Base-by-base conservation (phyloP, 164 flowering plant species). In the Umbilicus rupestris region DNA sequence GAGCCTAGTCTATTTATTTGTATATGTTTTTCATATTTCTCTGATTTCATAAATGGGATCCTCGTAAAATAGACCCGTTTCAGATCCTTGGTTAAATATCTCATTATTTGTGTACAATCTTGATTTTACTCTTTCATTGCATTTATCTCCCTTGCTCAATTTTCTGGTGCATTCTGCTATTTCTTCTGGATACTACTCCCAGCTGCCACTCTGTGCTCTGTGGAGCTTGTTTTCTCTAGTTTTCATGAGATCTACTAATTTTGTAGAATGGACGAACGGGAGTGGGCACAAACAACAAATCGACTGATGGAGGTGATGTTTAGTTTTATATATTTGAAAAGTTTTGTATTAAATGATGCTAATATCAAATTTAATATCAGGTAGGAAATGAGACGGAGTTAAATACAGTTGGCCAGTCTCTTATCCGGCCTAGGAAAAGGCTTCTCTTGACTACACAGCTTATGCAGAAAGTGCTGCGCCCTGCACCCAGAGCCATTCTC, bases 401-500 rank as follows among this genome's bases (percentile, higher is more conserved):
- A 67, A 31, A 65, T 70, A 89, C 80, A 66, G 88, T 79, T 70
- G 68, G 67, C 31, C 72, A 11, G 12, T 76, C 76, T 68, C 16
- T 73, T 62, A 44, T 71, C 73, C 78, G 81, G 68, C 76, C 89
- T 50, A 80, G 81, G 68, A 84, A 83, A 78, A 85, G 98, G 77
- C 86, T 92, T 71, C 66, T 79, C 22, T 77, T 79, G 72, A 83
- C 92, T 8, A 85, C 96, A 59, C 87, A 87, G 72, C 82, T 88
- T 46, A 80, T 85, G 85, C 96, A 92, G 72, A 93, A 83, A 57
- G 65, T 92, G 39, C 71, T 92, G 70, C 67, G 72, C 8, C 83
- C 98, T 72, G 64, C 85, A 37, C 82, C 88, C 2, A 67, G 83
- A 69, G 71, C 80, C 57, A 66, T 87, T 66, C 77, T 88, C 24